Evolutionary conservation across 495 filamentous ascomycete species (phyloP), one percentile per base, ranked within the genome.

Genomic region (Neurospora sp.): DNA sequence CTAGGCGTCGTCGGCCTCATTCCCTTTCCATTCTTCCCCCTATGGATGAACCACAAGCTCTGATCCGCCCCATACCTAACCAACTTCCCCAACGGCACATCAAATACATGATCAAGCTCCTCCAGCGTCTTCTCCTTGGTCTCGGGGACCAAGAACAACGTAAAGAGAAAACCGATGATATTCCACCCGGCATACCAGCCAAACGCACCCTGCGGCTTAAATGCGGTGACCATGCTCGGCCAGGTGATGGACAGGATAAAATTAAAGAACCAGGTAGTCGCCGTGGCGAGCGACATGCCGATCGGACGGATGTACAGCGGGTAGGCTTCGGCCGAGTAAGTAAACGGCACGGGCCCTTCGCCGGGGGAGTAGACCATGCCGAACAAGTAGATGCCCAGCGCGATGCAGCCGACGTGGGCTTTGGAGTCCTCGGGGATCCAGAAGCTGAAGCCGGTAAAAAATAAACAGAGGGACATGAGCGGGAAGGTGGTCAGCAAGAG

Each of bases 361-460:
- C 93, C 93, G 2, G 92, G 92, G 0, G 90, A 92, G 81, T 96
- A 95, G 31, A 92, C 87, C 7, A 91, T 84, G 16, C 87, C 91
- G 77, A 91, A 96, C 4, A 96, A 81, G 77, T 93, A 94, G 48
- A 93, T 92, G 5, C 91, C 92, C 5, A 90, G 79, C 0, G 90
- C 88, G 12, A 93, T 89, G 72, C 88, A 90, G 70, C 78, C 89
- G 42, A 90, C 78, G 18, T 86, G 78, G 73, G 76, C 82, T 72
- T 75, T 79, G 7, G 69, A 69, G 76, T 78, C 27, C 2, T 84
- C 79, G 4, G 90, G 88, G 71, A 95, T 93, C 84, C 85, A 93
- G 83, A 94, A 94, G 66, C 86, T 90, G 80, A 94, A 93, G 18
- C 93, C 93, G 0, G 92, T 94, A 79, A 92, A 93, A 76, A 94